Base-by-base conservation (phyloP, 2,329 filamentous ascomycete genomes). In the Pseudocercospora ulei region DNA sequence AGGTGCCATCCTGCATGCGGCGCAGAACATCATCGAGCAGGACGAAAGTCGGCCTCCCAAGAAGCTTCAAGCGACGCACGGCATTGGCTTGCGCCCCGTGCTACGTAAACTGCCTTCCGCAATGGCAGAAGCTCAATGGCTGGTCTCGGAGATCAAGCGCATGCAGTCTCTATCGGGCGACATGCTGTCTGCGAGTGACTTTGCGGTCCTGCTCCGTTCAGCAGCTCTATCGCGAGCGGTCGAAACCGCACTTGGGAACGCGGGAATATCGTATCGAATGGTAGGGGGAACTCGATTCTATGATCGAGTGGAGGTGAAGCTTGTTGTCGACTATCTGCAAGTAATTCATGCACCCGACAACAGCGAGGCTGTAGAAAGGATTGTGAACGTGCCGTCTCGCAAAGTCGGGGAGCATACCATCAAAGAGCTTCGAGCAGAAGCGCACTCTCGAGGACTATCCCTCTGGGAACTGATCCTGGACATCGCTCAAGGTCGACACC, bases 251-350 rank as follows among this genome's bases (percentile, higher is more conserved):
- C 67, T 96, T 25, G 84, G 81, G 8, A 84, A 80, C 53, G 75
- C 76, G 7, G 85, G 86, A 1, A 76, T 96, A 25, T 73, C 86
- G 0, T 98, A 96, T 61, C 78, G 78, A 34, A 95, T 96, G 87
- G 79, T 96, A 35, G 88, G 81, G 53, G 88, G 90, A 1, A 75
- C 77, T 46, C 82, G 83, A 42, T 98, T 98, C 59, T 96, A 92
- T 55, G 90, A 98, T 51, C 77, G 90, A 35, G 73, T 76, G 2
- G 88, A 98, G 58, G 80, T 96, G 56, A 92, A 90, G 59, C 71
- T 85, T 4, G 59, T 96, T 0, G 63, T 96, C 3, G 86, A 95
- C 57, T 96, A 98, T 57, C 68, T 96, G 8, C 75, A 86, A 19
- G 80, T 92, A 3, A 76, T 95, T 19, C 76, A 83, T 54, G 81